Percentiles rank a stretch among this genome's conserved stretches.
phyloP scores from a whole-genome alignment of 208 protist genomes.

The Trypanosoma platydactyli region DNA sequence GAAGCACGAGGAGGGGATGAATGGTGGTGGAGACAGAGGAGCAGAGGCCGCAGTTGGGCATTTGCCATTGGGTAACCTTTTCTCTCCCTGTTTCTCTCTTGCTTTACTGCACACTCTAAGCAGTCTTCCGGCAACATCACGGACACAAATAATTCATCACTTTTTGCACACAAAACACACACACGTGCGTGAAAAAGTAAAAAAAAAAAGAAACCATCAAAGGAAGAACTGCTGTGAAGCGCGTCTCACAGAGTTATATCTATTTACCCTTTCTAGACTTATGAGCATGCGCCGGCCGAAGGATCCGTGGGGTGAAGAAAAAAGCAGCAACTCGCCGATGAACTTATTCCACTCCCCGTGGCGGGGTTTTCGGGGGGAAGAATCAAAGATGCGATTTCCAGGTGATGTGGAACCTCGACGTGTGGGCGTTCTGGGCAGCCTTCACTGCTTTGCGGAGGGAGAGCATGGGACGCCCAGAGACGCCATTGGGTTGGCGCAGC shows the following conservation, averaged over 20 bases:
- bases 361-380: conserved; percentile 52
- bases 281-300: not conserved
- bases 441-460: conserved; percentile 10
- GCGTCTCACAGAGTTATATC: not conserved
- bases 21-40: too few species aligned
- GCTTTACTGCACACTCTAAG: too few species aligned
- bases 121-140: too few species aligned
- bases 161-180: too few species aligned
- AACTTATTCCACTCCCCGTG: conserved; percentile 42
- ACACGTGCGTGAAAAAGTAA: too few species aligned
- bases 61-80: not conserved
- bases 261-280: not conserved
- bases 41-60: too few species aligned
- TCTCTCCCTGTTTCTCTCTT: not conserved
- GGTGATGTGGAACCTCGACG: conserved; percentile 28
- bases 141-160: too few species aligned
- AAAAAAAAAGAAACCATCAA: too few species aligned
- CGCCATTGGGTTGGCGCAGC: not conserved
- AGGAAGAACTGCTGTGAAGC: too few species aligned
- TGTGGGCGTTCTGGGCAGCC: conserved; percentile 27
- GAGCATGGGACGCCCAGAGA: conserved; percentile 21
- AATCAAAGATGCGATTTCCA: conserved; percentile 27
- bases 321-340: conserved; percentile 6
- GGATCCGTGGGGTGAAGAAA: not conserved
- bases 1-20: too few species aligned